Percentiles rank a stretch among this genome's conserved stretches.
These are phyloP conservation scores for Xylaria venustula DNA, from an alignment of 495 filamentous ascomycete genomes.

Conservation along the genomic window DNA sequence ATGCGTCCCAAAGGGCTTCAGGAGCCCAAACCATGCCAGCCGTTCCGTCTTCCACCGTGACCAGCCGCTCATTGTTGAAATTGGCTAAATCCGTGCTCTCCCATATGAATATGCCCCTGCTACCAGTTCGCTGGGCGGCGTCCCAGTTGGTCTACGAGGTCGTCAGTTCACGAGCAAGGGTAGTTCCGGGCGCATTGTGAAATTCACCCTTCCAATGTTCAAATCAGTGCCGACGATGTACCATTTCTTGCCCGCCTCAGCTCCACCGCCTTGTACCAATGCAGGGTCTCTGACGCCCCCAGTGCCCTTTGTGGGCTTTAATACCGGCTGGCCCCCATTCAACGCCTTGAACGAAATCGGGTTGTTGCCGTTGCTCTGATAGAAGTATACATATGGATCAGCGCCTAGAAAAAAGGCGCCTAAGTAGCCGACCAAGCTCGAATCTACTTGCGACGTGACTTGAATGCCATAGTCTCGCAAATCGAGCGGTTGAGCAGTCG, in stretches of 20 bases:
- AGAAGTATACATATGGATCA: slow-evolving; percentile 54
- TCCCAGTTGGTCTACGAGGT: slow-evolving; percentile 47
- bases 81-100: slow-evolving; percentile 50
- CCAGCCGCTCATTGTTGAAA: slow-evolving; percentile 48
- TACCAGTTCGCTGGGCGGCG: slow-evolving; percentile 47
- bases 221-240: slow-evolving; percentile 55
- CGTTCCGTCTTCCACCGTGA: slow-evolving; percentile 45
- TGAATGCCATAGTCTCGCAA: slow-evolving; percentile 17
- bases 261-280: slow-evolving; percentile 46
- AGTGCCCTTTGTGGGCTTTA: slow-evolving; percentile 50
- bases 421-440: slow-evolving; percentile 45
- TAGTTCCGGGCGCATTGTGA: background rate
- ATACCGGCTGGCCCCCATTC: slow-evolving; percentile 46
- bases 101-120: slow-evolving; percentile 53
- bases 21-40: slow-evolving; percentile 59
- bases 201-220: slow-evolving; percentile 46
- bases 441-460: slow-evolving; percentile 32
- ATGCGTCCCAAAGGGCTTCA: slow-evolving; percentile 51
- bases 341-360: slow-evolving; percentile 45
- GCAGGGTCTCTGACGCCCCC: slow-evolving; percentile 50
- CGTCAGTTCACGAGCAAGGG: slow-evolving; percentile 2
- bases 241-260: slow-evolving; percentile 51
- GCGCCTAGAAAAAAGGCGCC: slow-evolving; percentile 54
- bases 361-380: slow-evolving; percentile 51
- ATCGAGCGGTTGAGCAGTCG: slow-evolving; percentile 17